Evolutionary conservation across 257 asterid species (phyloP).

Genomic region (Solanum rostratum): DNA sequence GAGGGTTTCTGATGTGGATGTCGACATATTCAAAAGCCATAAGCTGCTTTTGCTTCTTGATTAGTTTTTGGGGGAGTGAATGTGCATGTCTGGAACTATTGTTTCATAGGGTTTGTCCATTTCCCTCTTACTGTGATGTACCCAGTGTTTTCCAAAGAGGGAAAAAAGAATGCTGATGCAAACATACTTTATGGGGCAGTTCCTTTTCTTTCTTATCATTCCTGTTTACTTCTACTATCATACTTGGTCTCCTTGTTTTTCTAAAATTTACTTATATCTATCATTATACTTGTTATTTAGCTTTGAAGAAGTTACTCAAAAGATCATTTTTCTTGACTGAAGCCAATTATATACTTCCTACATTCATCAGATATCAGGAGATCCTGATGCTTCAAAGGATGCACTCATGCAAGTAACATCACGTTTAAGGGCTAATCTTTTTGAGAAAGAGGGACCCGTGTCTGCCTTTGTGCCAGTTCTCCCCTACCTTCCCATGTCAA

Average conservation of each 20-base stretch:
- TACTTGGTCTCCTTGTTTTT: neutral
- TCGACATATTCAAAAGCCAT: neutral
- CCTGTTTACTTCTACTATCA: neutral
- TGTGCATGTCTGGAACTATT: neutral
- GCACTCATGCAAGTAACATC: conserved; percentile 21
- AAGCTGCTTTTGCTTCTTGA: neutral
- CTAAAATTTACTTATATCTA: neutral
- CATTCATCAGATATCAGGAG: conserved; percentile 12
- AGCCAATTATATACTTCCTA: neutral
- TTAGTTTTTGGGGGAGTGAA: neutral
- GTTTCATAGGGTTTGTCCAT: neutral
- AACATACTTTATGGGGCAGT: neutral
- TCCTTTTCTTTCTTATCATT: neutral
- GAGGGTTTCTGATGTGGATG: neutral
- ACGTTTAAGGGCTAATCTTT: conserved; percentile 18
- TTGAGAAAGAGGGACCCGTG: conserved; percentile 16
- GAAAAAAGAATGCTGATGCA: neutral
- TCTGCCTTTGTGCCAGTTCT: conserved; percentile 14
- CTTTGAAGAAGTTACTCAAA: neutral
- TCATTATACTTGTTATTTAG: neutral
- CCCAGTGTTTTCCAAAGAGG: neutral
- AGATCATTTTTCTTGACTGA: neutral
- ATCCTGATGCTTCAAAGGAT: conserved; percentile 9
- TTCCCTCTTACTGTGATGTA: neutral
- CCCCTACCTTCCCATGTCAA: conserved; percentile 13